Evolutionary conservation across 352 stramenopile genomes (phyloP).

Genomic region (Phytophthora chlamydospora): DNA sequence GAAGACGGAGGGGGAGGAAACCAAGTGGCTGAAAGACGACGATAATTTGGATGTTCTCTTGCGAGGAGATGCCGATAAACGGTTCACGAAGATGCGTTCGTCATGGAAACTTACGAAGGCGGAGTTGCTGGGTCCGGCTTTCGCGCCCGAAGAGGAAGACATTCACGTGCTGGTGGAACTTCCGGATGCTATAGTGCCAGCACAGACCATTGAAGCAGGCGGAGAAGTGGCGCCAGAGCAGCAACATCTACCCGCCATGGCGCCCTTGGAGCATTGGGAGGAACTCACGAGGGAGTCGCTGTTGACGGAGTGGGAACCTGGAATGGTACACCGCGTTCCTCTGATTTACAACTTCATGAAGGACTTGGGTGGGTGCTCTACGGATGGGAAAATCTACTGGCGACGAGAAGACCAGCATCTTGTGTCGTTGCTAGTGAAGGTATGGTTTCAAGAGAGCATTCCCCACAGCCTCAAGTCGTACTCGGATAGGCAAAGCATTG

Average conservation of each 20-base stretch:
- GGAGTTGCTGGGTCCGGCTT: slow-evolving; percentile 1
- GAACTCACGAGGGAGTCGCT: too few relatives aligned
- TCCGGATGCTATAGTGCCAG: too few relatives aligned
- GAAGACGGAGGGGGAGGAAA: slow-evolving; percentile 6
- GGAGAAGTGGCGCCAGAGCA: too few relatives aligned
- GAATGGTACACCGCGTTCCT: neutral
- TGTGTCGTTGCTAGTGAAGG: slow-evolving; percentile 12
- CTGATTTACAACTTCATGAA: slow-evolving; percentile 1
- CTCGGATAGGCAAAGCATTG: too few relatives aligned
- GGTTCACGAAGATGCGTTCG: slow-evolving; percentile 20
- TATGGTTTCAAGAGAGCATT: slow-evolving; percentile 6
- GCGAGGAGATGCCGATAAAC: slow-evolving; percentile 11
- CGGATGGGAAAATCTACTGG: slow-evolving; percentile 13
- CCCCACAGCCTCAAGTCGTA: too few relatives aligned
- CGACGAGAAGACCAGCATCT: slow-evolving; percentile 11
- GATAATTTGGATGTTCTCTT: slow-evolving; percentile 7
- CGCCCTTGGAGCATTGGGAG: too few relatives aligned
- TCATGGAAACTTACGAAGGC: slow-evolving; percentile 23
- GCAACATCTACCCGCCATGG: too few relatives aligned
- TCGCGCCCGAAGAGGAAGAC: slow-evolving; percentile 24
- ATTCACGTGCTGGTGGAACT: slow-evolving; percentile 17
- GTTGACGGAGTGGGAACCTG: too few relatives aligned
- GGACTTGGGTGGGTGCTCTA: slow-evolving; percentile 12
- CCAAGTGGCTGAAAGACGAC: slow-evolving; percentile 28
- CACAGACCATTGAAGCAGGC: too few relatives aligned